Percentiles rank a stretch among this genome's conserved stretches.
phyloP scores from a whole-genome alignment of 345 rosid species.

The Kernera saxatilis region DNA sequence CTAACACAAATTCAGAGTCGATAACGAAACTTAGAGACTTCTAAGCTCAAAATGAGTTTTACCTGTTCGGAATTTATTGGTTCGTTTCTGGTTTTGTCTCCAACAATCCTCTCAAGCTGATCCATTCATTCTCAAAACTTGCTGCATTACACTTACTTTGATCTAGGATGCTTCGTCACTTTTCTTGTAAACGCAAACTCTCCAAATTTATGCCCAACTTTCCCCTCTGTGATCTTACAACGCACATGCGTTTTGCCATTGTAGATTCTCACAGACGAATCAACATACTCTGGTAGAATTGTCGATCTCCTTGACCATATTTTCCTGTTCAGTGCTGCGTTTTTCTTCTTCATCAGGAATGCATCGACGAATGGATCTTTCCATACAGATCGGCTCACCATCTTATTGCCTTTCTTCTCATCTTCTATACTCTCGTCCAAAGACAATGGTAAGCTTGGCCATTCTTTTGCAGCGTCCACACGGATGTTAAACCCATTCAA shows the following conservation, averaged over 20 bases:
- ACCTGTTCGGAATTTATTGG: neutral
- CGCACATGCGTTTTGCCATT: slow-evolving; percentile 41
- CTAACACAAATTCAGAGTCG: neutral
- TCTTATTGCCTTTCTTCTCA: slow-evolving; percentile 16
- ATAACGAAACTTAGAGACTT: neutral
- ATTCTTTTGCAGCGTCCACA: slow-evolving; percentile 48
- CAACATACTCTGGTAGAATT: slow-evolving; percentile 43
- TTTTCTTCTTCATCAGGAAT: slow-evolving; percentile 37
- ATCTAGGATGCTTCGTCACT: slow-evolving; percentile 28
- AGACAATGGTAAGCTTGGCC: slow-evolving; percentile 34
- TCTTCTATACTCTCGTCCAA: slow-evolving; percentile 13
- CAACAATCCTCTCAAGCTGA: neutral
- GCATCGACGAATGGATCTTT: slow-evolving; percentile 48
- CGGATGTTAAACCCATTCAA: slow-evolving; percentile 51
- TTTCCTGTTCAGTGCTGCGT: slow-evolving; percentile 35
- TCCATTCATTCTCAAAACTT: neutral
- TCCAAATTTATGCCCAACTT: slow-evolving; percentile 50
- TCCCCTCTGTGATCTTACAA: slow-evolving; percentile 43
- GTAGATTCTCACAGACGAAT: slow-evolving; percentile 39
- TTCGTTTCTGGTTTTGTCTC: neutral
- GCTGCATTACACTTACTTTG: neutral
- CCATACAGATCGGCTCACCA: slow-evolving; percentile 38
- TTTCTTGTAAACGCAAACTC: slow-evolving; percentile 44
- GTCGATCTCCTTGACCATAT: slow-evolving; percentile 48
- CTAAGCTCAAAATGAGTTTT: neutral